Conservation (phyloP, 1,139 yeast species). For the Protomyces lactucae-debilis region DNA sequence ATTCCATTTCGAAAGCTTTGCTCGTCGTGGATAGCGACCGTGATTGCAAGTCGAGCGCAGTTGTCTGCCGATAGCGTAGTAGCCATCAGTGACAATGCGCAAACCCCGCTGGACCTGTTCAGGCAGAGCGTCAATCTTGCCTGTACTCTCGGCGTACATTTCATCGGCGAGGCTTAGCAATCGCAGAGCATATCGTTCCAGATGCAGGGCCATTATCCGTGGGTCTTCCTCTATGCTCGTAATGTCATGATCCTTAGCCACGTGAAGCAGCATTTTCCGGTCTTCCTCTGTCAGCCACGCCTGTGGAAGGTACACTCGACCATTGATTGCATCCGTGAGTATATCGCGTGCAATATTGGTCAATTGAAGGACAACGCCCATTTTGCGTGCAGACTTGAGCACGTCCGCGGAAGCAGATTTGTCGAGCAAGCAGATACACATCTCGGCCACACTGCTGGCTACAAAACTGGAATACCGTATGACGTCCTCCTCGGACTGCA, state of each 20-base stretch:
- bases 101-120: conserved; percentile 8
- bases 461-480: conserved; percentile 10
- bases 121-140: conserved; percentile 13
- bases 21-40: conserved; percentile 12
- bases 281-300: conserved; percentile 6
- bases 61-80: conserved; percentile 20
- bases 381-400: conserved; percentile 10
- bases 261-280: conserved; percentile 5
- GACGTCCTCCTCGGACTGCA: conserved; percentile 7
- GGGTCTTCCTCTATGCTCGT: neutral
- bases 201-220: neutral
- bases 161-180: conserved; percentile 4
- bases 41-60: neutral
- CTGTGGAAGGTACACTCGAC: conserved; percentile 11
- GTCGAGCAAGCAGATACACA: conserved; percentile 19
- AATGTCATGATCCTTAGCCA: neutral
- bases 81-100: conserved; percentile 21
- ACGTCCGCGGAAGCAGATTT: conserved; percentile 1
- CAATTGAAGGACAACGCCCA: conserved; percentile 26
- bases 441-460: conserved; percentile 26
- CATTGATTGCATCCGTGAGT: conserved; percentile 23
- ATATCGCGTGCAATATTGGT: conserved; percentile 23
- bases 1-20: conserved; percentile 4
- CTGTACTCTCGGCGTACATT: conserved; percentile 16
- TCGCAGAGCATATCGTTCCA: conserved; percentile 5